Conservation (phyloP, 768 basidiomycete species). For the Russula vinacea region DNA sequence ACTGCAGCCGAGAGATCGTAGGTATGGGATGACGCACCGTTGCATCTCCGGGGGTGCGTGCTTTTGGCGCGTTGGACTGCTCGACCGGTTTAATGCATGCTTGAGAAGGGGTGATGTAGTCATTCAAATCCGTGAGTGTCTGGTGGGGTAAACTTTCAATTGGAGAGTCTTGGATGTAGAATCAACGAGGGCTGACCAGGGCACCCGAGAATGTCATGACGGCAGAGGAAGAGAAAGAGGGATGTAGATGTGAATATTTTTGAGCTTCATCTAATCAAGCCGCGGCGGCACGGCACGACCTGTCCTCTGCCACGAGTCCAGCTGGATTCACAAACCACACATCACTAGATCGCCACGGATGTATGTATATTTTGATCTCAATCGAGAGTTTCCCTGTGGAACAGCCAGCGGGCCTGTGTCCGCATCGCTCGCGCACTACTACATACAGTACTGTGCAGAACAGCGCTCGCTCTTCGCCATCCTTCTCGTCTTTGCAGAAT, state of each 20-base stretch:
- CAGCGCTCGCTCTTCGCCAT: background rate
- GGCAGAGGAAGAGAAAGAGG: background rate
- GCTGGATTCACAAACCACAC: too few relatives aligned
- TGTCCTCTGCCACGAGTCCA: background rate
- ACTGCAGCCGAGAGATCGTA: slow-evolving; percentile 5
- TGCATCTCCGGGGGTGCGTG: slow-evolving; percentile 43
- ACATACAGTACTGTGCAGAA: too few relatives aligned
- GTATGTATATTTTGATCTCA: background rate
- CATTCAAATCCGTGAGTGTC: slow-evolving; percentile 93
- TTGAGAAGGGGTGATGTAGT: slow-evolving; percentile 95
- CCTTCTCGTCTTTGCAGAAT: background rate
- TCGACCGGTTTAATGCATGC: slow-evolving; percentile 96
- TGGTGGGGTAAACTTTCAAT: slow-evolving; percentile 34
- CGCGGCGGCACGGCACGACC: background rate
- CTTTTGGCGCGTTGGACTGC: slow-evolving; percentile 43
- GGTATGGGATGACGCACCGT: slow-evolving; percentile 35
- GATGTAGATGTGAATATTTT: background rate
- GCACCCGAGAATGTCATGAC: slow-evolving; percentile 27
- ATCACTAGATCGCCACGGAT: background rate
- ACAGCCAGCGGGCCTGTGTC: too few relatives aligned
- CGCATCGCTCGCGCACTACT: too few relatives aligned
- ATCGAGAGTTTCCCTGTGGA: too few relatives aligned
- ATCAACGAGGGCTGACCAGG: slow-evolving; percentile 6
- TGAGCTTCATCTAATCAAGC: background rate
- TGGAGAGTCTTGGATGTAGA: background rate